A percentile compares a stretch with the other conserved stretches of the same genome.
Conservation (phyloP, 495 filamentous ascomycete genomes). For the Cercophora samala region DNA sequence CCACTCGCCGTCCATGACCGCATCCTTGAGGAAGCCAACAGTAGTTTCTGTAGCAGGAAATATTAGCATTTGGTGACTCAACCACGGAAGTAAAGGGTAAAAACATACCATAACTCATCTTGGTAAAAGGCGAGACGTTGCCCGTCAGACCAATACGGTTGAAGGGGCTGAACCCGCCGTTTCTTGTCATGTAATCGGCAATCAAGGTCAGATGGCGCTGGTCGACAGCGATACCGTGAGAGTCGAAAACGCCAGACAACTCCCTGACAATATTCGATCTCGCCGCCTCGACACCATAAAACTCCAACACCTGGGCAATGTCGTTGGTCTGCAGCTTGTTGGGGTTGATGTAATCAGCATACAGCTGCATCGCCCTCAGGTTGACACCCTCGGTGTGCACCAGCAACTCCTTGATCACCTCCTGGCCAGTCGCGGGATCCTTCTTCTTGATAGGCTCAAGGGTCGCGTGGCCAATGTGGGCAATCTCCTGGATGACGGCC, state of each 20-base stretch:
- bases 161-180: constrained; percentile 83
- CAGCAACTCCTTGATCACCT: constrained; percentile 50
- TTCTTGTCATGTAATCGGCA: constrained; percentile 91
- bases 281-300: constrained; percentile 92
- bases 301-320: constrained; percentile 73
- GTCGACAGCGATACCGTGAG: constrained; percentile 92
- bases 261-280: constrained; percentile 83
- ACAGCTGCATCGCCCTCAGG: constrained; percentile 83
- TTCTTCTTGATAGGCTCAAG: constrained; percentile 63
- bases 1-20: constrained; percentile 82
- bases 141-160: constrained; percentile 82
- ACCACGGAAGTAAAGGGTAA: neutral
- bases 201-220: constrained; percentile 91
- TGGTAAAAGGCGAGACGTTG: constrained; percentile 83
- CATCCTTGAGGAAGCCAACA: constrained; percentile 85
- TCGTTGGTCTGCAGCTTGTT: constrained; percentile 89
- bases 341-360: constrained; percentile 80
- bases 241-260: constrained; percentile 79
- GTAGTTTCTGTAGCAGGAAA: constrained; percentile 62
- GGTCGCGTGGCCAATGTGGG: constrained; percentile 66
- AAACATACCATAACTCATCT: constrained; percentile 81
- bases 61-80: constrained; percentile 17
- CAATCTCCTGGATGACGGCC: constrained; percentile 83
- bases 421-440: constrained; percentile 46
- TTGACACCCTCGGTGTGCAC: constrained; percentile 82